phyloP scores from a whole-genome alignment of 2,329 filamentous ascomycete genomes.

The Fusarium scirpi region DNA sequence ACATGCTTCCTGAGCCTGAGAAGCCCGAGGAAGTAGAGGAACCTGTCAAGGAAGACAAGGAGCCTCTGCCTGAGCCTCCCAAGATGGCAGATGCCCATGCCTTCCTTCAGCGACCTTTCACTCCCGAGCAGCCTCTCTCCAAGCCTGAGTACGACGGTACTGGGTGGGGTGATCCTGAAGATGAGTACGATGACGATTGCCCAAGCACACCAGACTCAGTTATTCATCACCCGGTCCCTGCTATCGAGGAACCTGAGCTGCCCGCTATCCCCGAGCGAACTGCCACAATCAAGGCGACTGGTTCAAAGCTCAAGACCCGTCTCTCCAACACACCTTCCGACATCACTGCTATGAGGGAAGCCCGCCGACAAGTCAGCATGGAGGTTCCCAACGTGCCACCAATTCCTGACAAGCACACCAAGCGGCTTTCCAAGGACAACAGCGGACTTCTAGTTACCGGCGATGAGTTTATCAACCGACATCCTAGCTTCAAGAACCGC shows the following conservation, averaged over 20 bases:
- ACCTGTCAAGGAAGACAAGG: constrained; percentile 37
- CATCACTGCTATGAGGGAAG: constrained; percentile 84
- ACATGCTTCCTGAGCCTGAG: constrained; percentile 59
- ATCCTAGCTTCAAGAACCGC: constrained; percentile 81
- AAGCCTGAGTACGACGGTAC: constrained; percentile 74
- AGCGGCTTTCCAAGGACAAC: constrained; percentile 64
- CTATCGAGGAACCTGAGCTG: constrained; percentile 56
- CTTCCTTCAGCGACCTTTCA: constrained; percentile 58
- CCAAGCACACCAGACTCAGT: constrained; percentile 88
- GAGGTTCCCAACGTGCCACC: constrained; percentile 72
- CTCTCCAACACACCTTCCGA: constrained; percentile 90
- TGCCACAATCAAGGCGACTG: constrained; percentile 89
- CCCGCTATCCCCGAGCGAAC: constrained; percentile 80
- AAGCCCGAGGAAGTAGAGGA: constrained; percentile 50
- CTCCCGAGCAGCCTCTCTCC: constrained; percentile 63
- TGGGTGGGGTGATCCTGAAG: constrained; percentile 67
- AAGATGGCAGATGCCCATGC: constrained; percentile 55
- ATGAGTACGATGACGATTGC: constrained; percentile 65
- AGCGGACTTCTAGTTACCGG: constrained; percentile 52
- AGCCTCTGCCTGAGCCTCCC: constrained; percentile 41
- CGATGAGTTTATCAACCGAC: constrained; percentile 66
- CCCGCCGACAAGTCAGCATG: constrained; percentile 85
- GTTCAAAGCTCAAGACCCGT: constrained; percentile 88
- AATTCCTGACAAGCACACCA: constrained; percentile 71
- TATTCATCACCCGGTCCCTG: constrained; percentile 77